phyloP scores from a whole-genome alignment of 2,329 filamentous ascomycete species.

The Neonectria magnoliae region DNA sequence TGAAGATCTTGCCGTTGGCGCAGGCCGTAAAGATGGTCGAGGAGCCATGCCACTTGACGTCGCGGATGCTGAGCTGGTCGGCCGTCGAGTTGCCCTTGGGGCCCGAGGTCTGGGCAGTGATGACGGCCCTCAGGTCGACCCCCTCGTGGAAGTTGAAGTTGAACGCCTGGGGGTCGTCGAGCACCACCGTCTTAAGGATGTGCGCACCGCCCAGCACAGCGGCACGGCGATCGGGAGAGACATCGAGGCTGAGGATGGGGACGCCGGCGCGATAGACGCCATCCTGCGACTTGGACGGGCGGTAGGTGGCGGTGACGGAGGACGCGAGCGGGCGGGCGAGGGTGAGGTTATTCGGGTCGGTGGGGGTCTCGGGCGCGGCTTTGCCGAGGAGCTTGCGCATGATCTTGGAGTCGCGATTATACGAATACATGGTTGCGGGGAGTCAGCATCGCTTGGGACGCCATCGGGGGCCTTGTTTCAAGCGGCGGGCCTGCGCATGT shows the following conservation, averaged over 20 bases:
- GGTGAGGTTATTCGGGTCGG: slow-evolving; percentile 50
- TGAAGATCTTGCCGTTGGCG: slow-evolving; percentile 71
- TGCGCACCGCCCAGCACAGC: slow-evolving; percentile 68
- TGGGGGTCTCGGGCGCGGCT: slow-evolving; percentile 56
- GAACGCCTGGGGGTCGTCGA: slow-evolving; percentile 57
- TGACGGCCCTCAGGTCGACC: slow-evolving; percentile 66
- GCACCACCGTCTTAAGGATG: slow-evolving; percentile 67
- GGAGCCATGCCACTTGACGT: slow-evolving; percentile 67
- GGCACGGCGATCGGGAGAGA: slow-evolving; percentile 64
- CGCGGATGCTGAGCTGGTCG: slow-evolving; percentile 72
- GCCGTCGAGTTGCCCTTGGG: slow-evolving; percentile 53
- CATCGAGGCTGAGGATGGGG: slow-evolving; percentile 67
- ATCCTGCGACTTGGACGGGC: slow-evolving; percentile 66
- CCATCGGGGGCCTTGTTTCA: slow-evolving; percentile 44
- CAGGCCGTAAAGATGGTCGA: slow-evolving; percentile 70
- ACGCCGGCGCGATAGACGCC: slow-evolving; percentile 61
- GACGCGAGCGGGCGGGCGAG: slow-evolving; percentile 58
- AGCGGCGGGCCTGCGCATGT: slow-evolving; percentile 30
- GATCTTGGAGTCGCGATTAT: slow-evolving; percentile 64
- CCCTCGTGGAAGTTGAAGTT: slow-evolving; percentile 62
- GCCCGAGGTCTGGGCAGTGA: slow-evolving; percentile 56
- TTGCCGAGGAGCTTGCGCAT: slow-evolving; percentile 71
- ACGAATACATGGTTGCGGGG: slow-evolving; percentile 51
- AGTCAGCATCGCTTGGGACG: slow-evolving; percentile 43
- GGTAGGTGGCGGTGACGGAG: slow-evolving; percentile 53